Evolutionary conservation across 176 grass and related monocot genomes (phyloP), one percentile per base, ranked within the genome.

Genomic region (Ampelocalamus luodianensis): DNA sequence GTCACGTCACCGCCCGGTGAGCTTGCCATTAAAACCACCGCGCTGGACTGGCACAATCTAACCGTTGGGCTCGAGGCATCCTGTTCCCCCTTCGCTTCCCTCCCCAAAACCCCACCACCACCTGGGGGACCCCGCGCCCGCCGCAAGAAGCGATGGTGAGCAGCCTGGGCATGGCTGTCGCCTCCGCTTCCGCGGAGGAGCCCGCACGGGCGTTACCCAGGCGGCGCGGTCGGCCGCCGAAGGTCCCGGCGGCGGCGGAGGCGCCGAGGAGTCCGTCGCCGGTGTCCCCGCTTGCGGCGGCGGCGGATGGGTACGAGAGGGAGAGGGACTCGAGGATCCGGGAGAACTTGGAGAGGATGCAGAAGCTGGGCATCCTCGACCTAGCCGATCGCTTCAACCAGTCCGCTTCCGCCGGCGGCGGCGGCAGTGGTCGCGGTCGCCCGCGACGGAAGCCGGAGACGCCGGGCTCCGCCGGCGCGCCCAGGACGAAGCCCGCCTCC

Each of bases 271-370:
- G 46, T 53, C 79, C 66, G 49, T 44, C 50, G 26, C 81, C 81
- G 26, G 76, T 49, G 70, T 71, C 54, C 18, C 56, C 72, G 78
- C 15, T 32, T 20, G 32, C 8, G 42, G 53, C 20, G 2, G 48
- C 15, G 48, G 46, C 14, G 64, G 42, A 29, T 9, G 76, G 73
- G 26, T 97, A 97, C 76, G 92, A 94, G 84, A 79, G 32, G 32
- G 51, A 76, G 72, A 68, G 95, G 71, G 89, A 83, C 9, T 90
- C 86, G 23, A 90, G 90, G 85, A 97, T 95, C 84, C 90, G 82
- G 45, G 85, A 92, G 77, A 97, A 97, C 91, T 84, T 87, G 82
- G 95, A 91, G 90, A 79, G 90, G 36, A 88, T 97, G 95, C 65
- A 81, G 79, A 86, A 69, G 75, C 85, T 93, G 51, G 94, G 94